Percentiles rank a stretch among this genome's conserved stretches.
Conservation (phyloP, 148 eudicot genomes). For the Chenopodium formosanum region DNA sequence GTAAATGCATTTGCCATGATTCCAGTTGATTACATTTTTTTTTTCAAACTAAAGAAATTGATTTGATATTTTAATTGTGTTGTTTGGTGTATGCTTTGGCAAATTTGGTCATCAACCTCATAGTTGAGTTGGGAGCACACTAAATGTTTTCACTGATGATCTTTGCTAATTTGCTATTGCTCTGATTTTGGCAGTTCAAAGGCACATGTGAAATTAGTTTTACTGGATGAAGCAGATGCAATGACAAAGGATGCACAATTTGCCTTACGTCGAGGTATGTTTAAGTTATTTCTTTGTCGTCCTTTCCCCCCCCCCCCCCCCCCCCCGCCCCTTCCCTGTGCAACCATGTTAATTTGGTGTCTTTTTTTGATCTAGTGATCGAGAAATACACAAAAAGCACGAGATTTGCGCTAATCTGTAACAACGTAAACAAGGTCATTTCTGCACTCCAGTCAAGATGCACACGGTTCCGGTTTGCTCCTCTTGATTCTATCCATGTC, state of each 20-base stretch:
- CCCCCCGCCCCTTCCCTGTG: not conserved
- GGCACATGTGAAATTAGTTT: slow-evolving; percentile 76
- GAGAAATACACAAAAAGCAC: slow-evolving; percentile 96
- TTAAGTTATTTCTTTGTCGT: not conserved
- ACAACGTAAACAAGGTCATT: slow-evolving; percentile 92
- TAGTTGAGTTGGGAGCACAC: not conserved
- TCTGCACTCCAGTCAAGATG: slow-evolving; percentile 97
- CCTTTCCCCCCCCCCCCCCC: not conserved
- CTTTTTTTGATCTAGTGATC: slow-evolving; percentile 61
- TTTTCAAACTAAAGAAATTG: no score
- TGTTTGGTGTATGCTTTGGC: not conserved
- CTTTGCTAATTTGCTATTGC: not conserved
- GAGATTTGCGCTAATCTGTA: slow-evolving; percentile 87
- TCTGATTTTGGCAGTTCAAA: slow-evolving; percentile 48
- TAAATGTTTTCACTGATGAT: not conserved
- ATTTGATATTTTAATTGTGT: not conserved
- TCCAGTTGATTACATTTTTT: not conserved
- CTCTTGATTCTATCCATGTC: slow-evolving; percentile 83
- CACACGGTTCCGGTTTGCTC: slow-evolving; percentile 95
- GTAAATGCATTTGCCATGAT: not conserved
- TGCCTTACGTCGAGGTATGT: slow-evolving; percentile 89
- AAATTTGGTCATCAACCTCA: not conserved
- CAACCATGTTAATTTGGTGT: not conserved
- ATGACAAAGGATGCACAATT: slow-evolving; percentile 99
- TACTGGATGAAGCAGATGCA: slow-evolving; percentile 98